Conservation (phyloP, 441 rosid species). For the Gossypium schwendimanii region DNA sequence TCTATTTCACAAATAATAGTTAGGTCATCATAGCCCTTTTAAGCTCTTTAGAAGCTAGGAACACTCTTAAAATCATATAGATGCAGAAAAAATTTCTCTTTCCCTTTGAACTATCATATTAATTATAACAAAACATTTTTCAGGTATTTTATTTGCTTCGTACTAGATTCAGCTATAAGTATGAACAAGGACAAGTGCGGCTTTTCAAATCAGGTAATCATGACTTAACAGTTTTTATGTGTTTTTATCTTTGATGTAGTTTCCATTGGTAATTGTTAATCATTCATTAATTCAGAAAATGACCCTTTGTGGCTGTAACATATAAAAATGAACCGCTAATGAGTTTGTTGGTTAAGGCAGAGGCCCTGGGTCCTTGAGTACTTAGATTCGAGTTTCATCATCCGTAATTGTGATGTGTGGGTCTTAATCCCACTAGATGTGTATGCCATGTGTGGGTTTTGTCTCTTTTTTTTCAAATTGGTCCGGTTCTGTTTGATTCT, state of each 20-base stretch:
- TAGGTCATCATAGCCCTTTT: not conserved
- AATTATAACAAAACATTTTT: not conserved
- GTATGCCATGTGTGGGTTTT: too few species aligned
- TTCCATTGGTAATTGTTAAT: not conserved
- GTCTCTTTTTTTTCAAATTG: too few species aligned
- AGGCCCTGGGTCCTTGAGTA: too few species aligned
- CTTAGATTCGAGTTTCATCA: too few species aligned
- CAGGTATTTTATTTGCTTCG: conserved; percentile 11
- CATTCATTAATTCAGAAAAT: not conserved
- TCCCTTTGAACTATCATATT: not conserved
- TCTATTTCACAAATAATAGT: not conserved
- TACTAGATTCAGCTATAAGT: not conserved
- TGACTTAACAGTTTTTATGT: not conserved
- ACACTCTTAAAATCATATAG: not conserved
- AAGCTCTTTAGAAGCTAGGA: not conserved
- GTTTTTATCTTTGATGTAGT: not conserved
- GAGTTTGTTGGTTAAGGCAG: too few species aligned
- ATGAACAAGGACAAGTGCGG: not conserved
- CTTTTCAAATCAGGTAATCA: not conserved
- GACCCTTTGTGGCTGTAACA: not conserved
- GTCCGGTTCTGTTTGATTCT: too few species aligned
- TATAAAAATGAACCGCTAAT: too few species aligned
- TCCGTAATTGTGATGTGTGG: too few species aligned
- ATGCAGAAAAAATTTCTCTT: not conserved
- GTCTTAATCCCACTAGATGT: too few species aligned